phyloP scores from a whole-genome alignment of 2,329 filamentous ascomycete genomes.

The Aspergillus puulaauensis region DNA sequence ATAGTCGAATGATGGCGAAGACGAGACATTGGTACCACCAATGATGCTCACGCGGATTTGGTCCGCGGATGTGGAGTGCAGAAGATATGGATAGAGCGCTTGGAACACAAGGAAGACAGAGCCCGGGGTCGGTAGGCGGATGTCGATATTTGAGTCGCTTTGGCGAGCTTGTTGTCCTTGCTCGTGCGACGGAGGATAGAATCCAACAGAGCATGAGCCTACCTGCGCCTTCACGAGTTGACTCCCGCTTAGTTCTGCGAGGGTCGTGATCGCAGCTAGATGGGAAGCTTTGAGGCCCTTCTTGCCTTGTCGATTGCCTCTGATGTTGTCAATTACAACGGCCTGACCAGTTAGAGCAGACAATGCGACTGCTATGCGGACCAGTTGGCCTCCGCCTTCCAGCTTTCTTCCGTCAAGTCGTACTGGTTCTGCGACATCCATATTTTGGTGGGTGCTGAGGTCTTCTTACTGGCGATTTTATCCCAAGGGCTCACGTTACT shows the following conservation, averaged over 20 bases:
- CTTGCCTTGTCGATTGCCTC: conserved; percentile 51
- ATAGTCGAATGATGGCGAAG: conserved; percentile 58
- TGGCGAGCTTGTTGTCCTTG: background rate
- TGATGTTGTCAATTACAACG: conserved; percentile 53
- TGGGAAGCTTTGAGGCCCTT: conserved; percentile 59
- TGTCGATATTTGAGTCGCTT: conserved; percentile 36
- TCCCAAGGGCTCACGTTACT: too few species aligned
- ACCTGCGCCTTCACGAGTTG: conserved; percentile 33
- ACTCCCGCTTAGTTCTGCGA: conserved; percentile 52
- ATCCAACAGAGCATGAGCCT: conserved; percentile 35
- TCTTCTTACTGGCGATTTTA: too few species aligned
- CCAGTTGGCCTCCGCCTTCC: conserved; percentile 63
- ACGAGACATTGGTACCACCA: conserved; percentile 60
- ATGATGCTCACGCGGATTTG: conserved; percentile 46
- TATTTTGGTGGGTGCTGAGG: background rate
- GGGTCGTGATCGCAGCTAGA: conserved; percentile 54
- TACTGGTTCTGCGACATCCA: conserved; percentile 18
- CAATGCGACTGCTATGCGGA: conserved; percentile 57
- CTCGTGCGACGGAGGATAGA: conserved; percentile 25
- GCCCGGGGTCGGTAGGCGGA: conserved; percentile 51
- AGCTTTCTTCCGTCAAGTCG: conserved; percentile 56
- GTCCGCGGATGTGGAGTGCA: conserved; percentile 38
- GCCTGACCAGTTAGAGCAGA: conserved; percentile 53
- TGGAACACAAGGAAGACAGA: conserved; percentile 58
- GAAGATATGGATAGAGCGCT: conserved; percentile 58